Percentiles rank a stretch among this genome's conserved stretches.
Evolutionary conservation across 2,329 filamentous ascomycete genomes (phyloP).

Genomic region (Neonectria coccinea): DNA sequence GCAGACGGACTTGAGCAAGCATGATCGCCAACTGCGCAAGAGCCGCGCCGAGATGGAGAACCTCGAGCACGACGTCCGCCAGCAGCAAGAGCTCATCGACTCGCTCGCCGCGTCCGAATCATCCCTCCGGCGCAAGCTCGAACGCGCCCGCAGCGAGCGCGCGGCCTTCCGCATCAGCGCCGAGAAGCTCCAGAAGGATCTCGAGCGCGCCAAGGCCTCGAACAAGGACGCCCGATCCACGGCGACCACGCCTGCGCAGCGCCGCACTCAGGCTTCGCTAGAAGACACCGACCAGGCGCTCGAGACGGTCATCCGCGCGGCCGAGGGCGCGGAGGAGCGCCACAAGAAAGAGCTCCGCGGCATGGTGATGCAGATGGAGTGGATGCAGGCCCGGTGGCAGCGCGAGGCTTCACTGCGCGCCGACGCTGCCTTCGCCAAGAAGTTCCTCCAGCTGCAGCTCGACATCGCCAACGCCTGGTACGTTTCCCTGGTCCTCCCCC

Average conservation of each 20-base stretch:
- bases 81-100: constrained; percentile 75
- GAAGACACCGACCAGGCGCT: constrained; percentile 63
- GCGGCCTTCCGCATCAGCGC: constrained; percentile 65
- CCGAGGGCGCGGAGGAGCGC: constrained; percentile 72
- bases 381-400: constrained; percentile 83
- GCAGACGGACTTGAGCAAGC: constrained; percentile 59
- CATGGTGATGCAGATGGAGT: constrained; percentile 89
- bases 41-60: constrained; percentile 74
- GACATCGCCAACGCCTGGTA: constrained; percentile 92
- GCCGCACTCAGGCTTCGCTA: constrained; percentile 46
- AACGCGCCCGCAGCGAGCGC: constrained; percentile 75
- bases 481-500: constrained; percentile 53
- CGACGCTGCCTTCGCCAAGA: constrained; percentile 88
- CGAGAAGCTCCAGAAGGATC: constrained; percentile 66
- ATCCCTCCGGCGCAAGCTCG: constrained; percentile 74
- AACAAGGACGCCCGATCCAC: constrained; percentile 23
- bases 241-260: constrained; percentile 28
- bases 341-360: constrained; percentile 84
- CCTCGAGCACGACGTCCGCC: constrained; percentile 77
- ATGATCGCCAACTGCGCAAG: constrained; percentile 71
- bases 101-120: constrained; percentile 67
- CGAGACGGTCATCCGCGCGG: constrained; percentile 68
- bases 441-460: constrained; percentile 81
- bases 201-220: constrained; percentile 54
- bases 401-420: constrained; percentile 84